Conservation (phyloP, 1,284 basidiomycete genomes). For the Puccinia brachypodii region DNA sequence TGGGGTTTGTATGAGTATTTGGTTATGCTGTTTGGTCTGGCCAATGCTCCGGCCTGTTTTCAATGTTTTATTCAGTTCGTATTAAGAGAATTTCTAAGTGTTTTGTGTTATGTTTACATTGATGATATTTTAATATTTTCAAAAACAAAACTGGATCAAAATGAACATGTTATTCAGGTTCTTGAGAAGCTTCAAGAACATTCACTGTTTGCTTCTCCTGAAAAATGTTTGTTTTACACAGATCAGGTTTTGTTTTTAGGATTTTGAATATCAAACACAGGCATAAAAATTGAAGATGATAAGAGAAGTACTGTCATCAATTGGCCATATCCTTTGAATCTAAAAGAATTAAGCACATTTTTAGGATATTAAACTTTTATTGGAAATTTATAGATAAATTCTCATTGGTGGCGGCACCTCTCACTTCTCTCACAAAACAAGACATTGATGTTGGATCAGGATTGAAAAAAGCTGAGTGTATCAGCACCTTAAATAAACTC, state of each 20-base stretch:
- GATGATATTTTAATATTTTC: conserved; percentile 37
- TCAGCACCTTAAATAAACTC: neutral
- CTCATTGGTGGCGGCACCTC: neutral
- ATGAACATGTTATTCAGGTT: neutral
- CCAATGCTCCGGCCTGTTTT: conserved; percentile 25
- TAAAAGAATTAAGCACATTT: neutral
- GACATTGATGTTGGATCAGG: neutral
- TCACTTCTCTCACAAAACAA: neutral
- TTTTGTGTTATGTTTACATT: conserved; percentile 28
- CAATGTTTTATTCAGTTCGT: conserved; percentile 34
- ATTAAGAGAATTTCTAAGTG: neutral
- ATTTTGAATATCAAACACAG: neutral
- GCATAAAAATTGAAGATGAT: neutral
- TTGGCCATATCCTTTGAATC: conserved; percentile 7
- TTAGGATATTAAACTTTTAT: conserved; percentile 32
- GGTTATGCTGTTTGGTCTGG: conserved; percentile 14
- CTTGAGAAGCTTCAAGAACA: conserved; percentile 20
- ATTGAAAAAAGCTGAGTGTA: neutral
- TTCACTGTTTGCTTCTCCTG: neutral
- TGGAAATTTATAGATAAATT: conserved; percentile 1
- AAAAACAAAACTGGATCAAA: neutral
- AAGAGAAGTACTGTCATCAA: neutral
- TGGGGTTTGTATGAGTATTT: conserved; percentile 23
- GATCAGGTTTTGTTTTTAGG: conserved; percentile 18
- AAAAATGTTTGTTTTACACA: conserved; percentile 8